Percentiles rank a stretch among this genome's conserved stretches.
These are phyloP conservation scores for Astragalus membranaceus DNA, from an alignment of 306 rosid species.

Conservation along the genomic window DNA sequence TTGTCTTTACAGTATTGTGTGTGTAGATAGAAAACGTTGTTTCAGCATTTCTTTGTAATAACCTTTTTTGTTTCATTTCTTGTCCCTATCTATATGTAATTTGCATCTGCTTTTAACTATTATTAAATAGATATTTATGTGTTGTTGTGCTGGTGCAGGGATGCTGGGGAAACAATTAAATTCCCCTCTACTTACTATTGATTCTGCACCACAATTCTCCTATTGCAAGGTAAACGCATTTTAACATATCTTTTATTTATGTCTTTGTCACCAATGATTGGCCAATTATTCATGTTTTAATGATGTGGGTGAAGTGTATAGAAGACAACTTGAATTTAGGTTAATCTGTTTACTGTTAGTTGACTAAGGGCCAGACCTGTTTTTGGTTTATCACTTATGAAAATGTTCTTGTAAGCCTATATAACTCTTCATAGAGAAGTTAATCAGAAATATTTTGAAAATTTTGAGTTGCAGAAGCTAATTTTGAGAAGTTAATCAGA, in stretches of 20 bases:
- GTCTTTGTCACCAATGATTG: not conserved
- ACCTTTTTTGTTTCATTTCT: not conserved
- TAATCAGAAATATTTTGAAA: too few relatives aligned
- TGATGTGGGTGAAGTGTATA: not conserved
- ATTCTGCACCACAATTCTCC: conserved; percentile 34
- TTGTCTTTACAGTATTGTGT: not conserved
- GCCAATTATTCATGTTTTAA: not conserved
- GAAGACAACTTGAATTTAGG: not conserved
- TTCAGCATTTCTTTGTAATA: not conserved
- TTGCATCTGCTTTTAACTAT: not conserved
- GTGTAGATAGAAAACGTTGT: not conserved
- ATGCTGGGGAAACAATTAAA: conserved; percentile 53
- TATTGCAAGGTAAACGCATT: conserved; percentile 36
- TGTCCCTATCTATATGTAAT: not conserved
- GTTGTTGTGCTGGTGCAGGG: conserved; percentile 36
- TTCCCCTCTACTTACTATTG: conserved; percentile 46
- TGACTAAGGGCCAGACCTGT: too few relatives aligned
- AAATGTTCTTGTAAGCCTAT: too few relatives aligned
- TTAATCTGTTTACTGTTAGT: not conserved
- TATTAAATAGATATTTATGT: conserved; percentile 1
- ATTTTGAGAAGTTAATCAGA: too few relatives aligned
- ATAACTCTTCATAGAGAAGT: too few relatives aligned
- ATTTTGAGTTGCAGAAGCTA: too few relatives aligned
- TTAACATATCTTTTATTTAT: not conserved
- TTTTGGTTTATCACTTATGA: too few relatives aligned